A percentile compares a stretch with the other conserved stretches of the same genome.
These are phyloP conservation scores for Claviceps spartinae DNA, from an alignment of 2,329 filamentous ascomycete genomes.

Conservation along the genomic window DNA sequence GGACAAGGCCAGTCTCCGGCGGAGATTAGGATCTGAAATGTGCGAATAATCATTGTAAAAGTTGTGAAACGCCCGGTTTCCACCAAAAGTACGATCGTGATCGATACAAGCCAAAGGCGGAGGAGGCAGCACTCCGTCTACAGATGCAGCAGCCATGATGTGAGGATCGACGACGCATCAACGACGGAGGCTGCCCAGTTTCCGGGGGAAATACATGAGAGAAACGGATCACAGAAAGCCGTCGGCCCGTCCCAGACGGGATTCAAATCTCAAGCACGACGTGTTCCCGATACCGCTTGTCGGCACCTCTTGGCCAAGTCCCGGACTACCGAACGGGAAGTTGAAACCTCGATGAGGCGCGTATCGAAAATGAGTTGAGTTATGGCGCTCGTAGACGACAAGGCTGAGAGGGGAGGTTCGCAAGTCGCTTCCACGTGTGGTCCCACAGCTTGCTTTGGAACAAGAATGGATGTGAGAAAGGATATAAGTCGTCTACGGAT, in stretches of 20 bases:
- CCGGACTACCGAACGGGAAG: background rate
- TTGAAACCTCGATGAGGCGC: background rate
- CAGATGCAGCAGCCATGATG: constrained; percentile 17
- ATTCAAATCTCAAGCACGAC: background rate
- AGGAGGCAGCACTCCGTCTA: constrained; percentile 28
- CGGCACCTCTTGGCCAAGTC: background rate
- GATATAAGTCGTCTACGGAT: background rate
- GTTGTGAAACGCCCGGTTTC: constrained; percentile 59
- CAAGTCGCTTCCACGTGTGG: background rate
- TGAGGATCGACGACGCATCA: constrained; percentile 4
- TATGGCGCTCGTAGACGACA: background rate
- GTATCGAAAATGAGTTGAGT: too few species aligned
- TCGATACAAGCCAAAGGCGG: constrained; percentile 23
- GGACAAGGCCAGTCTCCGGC: constrained; percentile 59
- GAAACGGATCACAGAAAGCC: background rate
- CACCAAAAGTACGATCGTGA: constrained; percentile 37
- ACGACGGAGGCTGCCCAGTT: constrained; percentile 5
- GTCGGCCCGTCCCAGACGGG: background rate
- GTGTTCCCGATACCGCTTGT: too few species aligned
- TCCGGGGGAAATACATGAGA: constrained; percentile 15
- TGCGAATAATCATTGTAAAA: constrained; percentile 57
- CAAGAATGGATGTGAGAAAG: background rate
- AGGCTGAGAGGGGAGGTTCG: background rate
- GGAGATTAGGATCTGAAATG: constrained; percentile 60
- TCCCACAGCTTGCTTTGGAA: background rate